Percentiles rank a stretch among this genome's conserved stretches.
These are phyloP conservation scores for Tulasnella sp. DNA, from an alignment of 768 basidiomycete genomes.

Conservation along the genomic window DNA sequence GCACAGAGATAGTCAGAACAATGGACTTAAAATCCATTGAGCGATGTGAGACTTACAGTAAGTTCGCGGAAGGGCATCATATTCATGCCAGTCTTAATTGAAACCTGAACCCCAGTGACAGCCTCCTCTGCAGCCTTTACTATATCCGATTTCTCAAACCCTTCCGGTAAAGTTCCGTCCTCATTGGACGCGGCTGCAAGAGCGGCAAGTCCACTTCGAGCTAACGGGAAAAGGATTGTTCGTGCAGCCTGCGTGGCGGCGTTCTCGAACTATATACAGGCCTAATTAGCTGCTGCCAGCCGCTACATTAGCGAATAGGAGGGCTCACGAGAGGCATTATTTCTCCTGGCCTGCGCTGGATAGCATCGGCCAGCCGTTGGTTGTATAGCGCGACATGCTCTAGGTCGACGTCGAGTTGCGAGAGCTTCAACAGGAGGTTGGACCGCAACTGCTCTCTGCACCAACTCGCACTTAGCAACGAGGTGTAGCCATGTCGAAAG, in stretches of 20 bases:
- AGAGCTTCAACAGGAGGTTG: conserved; percentile 81
- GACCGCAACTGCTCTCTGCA: conserved; percentile 76
- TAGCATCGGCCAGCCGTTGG: conserved; percentile 84
- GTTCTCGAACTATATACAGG: conserved; percentile 66
- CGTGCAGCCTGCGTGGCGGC: conserved; percentile 81
- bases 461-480: neutral
- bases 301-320: neutral
- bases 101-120: conserved; percentile 75
- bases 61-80: conserved; percentile 91
- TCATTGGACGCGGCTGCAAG: conserved; percentile 44
- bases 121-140: conserved; percentile 29
- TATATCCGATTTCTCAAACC: conserved; percentile 24
- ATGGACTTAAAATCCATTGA: neutral
- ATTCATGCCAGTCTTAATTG: conserved; percentile 82
- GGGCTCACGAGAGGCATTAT: conserved; percentile 70
- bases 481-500: conserved; percentile 20
- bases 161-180: conserved; percentile 7
- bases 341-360: conserved; percentile 85
- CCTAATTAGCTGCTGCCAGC: neutral
- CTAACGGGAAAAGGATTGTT: conserved; percentile 72
- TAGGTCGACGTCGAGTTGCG: conserved; percentile 80
- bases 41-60: conserved; percentile 41
- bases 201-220: conserved; percentile 41
- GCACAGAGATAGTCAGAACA: neutral
- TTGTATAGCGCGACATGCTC: conserved; percentile 67